Conservation (phyloP, 2,329 filamentous ascomycete species). For the Paraconiothyrium sp. region DNA sequence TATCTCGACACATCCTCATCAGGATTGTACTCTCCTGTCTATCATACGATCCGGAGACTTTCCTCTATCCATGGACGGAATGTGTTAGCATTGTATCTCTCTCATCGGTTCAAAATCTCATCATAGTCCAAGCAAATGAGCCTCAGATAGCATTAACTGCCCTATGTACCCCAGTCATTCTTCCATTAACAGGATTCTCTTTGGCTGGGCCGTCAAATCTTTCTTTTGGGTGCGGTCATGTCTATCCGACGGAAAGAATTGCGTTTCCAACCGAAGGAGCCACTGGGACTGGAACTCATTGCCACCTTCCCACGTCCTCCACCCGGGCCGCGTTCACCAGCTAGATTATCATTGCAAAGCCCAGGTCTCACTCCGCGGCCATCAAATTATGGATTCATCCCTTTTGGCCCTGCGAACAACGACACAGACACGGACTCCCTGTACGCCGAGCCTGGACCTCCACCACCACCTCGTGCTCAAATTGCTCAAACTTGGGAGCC, state of each 20-base stretch:
- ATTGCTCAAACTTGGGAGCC: background rate
- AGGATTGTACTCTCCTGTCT: slow-evolving; percentile 1
- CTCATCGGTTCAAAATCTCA: background rate
- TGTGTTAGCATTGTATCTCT: background rate
- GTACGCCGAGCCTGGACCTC: slow-evolving; percentile 16
- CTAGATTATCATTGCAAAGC: slow-evolving; percentile 1
- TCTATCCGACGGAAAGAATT: slow-evolving; percentile 12
- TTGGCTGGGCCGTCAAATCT: too few relatives aligned
- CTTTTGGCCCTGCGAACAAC: slow-evolving; percentile 6
- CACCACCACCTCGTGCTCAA: background rate
- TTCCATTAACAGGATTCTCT: background rate
- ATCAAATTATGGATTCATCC: slow-evolving; percentile 27
- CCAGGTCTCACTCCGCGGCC: slow-evolving; percentile 13
- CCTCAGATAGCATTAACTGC: background rate
- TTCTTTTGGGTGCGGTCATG: background rate
- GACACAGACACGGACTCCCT: slow-evolving; percentile 17
- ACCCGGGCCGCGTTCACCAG: slow-evolving; percentile 8
- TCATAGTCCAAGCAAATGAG: background rate
- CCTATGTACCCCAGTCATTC: background rate
- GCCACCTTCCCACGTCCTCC: slow-evolving; percentile 26
- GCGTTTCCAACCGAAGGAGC: slow-evolving; percentile 8
- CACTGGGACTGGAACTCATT: slow-evolving; percentile 19
- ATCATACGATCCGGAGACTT: background rate
- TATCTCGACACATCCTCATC: background rate
- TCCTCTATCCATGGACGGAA: background rate